phyloP scores from a whole-genome alignment of 768 basidiomycete species.

The Agaricus subrufescens region DNA sequence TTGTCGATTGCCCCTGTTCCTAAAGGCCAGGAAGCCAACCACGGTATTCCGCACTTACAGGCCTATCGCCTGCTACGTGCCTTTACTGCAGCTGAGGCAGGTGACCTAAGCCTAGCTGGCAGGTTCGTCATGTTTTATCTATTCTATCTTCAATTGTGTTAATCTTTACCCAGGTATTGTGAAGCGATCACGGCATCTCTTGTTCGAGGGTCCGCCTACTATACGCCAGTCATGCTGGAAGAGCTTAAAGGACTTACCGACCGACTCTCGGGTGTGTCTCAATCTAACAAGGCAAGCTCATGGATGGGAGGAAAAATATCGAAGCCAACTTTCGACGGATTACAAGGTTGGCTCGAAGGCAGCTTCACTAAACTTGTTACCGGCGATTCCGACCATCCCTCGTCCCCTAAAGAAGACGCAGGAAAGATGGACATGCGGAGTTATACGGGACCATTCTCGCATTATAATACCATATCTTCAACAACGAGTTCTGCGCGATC shows the following conservation, averaged over 20 bases:
- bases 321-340: slow-evolving; percentile 88
- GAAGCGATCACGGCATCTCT: slow-evolving; percentile 78
- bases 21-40: slow-evolving; percentile 86
- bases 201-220: slow-evolving; percentile 59
- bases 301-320: slow-evolving; percentile 87
- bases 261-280: slow-evolving; percentile 67
- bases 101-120: slow-evolving; percentile 71
- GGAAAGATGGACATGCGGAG: slow-evolving; percentile 33
- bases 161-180: slow-evolving; percentile 63
- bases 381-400: slow-evolving; percentile 68
- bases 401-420: slow-evolving; percentile 29
- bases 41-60: slow-evolving; percentile 81
- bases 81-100: slow-evolving; percentile 70
- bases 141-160: not conserved
- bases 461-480: slow-evolving; percentile 90
- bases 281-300: slow-evolving; percentile 71
- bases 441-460: slow-evolving; percentile 81
- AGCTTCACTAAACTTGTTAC: slow-evolving; percentile 93
- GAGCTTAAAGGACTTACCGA: slow-evolving; percentile 78
- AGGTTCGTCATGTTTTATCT: slow-evolving; percentile 41
- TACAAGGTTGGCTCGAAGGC: slow-evolving; percentile 90
- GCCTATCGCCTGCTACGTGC: slow-evolving; percentile 85
- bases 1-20: slow-evolving; percentile 62
- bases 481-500: slow-evolving; percentile 68
- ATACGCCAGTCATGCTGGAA: slow-evolving; percentile 60